Base-by-base conservation (phyloP, 495 filamentous ascomycete species). In the Aspergillus homomorphus region DNA sequence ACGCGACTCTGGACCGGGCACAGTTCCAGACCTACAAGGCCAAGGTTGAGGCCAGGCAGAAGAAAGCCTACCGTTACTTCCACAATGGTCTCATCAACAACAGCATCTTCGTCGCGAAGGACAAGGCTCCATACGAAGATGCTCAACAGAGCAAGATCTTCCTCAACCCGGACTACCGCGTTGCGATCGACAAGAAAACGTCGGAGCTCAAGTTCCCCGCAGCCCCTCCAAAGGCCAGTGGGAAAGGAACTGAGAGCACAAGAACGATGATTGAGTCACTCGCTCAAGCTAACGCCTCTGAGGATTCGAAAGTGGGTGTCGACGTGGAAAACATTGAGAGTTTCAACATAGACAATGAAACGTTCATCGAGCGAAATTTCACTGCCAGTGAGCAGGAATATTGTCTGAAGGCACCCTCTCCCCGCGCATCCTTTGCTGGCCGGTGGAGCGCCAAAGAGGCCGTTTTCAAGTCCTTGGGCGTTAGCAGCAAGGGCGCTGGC, bases 371-470 rank as follows among this genome's bases (percentile, higher is more conserved):
- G 64, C 87, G 94, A 50, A 99, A 99, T 75, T 99, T 98, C 76
- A 97, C 92, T 2, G 69, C 78, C 18, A 74, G 72, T 21, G 94
- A 99, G 76, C 85, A 89, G 64, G 81, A 82, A 52, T 96, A 97
- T 75, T 98, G 95, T 78, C 81, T 77, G 52, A 86, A 88, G 68
- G 90, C 91, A 24, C 73, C 89, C 44, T 82, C 79, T 62, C 86
- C 91, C 1, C 89, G 91, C 64, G 85, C 90, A 49, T 90, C 88
- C 43, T 97, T 96, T 74, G 89, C 94, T 0, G 94, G 94, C 16
- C 84, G 90, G 56, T 99, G 94, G 94, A 90, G 86, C 62, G 94
- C 94, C 3, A 99, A 99, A 75, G 94, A 99, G 77, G 94, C 93
- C 4, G 91, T 99, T 4, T 99, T 99, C 79, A 99, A 99, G 81